A percentile compares a stretch with the other conserved stretches of the same genome.
Evolutionary conservation across 2,329 filamentous ascomycete species (phyloP).

Genomic region (Colletotrichum graminicola): DNA sequence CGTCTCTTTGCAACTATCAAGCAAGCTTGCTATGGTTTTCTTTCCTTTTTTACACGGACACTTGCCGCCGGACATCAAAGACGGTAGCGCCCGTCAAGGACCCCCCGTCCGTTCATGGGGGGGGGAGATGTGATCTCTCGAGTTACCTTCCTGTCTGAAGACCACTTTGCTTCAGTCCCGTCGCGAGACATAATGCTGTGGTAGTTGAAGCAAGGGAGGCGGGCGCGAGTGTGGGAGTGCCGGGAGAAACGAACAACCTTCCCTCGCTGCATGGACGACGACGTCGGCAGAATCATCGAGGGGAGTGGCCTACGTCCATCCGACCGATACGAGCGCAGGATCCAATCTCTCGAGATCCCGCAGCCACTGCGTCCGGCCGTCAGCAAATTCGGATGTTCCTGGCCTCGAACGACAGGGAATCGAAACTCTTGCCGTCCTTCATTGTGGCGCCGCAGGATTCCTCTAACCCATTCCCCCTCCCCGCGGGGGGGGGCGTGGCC

Average conservation of each 20-base stretch:
- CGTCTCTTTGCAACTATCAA: background rate
- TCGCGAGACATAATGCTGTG: background rate
- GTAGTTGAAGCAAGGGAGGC: background rate
- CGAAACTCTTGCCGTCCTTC: conserved; percentile 7
- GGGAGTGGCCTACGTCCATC: background rate
- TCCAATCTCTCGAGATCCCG: conserved; percentile 8
- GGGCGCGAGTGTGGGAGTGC: background rate
- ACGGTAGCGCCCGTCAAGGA: background rate
- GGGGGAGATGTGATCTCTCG: background rate
- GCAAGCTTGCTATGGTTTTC: background rate
- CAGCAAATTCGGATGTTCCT: background rate
- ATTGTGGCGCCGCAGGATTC: conserved; percentile 9
- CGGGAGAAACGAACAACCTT: background rate
- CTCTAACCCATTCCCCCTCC: background rate
- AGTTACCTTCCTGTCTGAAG: background rate
- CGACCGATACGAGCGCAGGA: background rate
- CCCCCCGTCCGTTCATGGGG: background rate
- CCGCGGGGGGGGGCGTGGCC: conserved; percentile 13
- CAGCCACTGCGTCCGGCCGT: background rate
- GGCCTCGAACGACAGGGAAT: background rate
- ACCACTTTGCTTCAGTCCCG: background rate
- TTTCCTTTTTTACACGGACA: conserved; percentile 2
- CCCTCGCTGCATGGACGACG: conserved; percentile 4
- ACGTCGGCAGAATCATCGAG: background rate
- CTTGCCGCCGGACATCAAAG: background rate